Conservation (phyloP, 208 protist species). For the Crithidia brevicula region DNA sequence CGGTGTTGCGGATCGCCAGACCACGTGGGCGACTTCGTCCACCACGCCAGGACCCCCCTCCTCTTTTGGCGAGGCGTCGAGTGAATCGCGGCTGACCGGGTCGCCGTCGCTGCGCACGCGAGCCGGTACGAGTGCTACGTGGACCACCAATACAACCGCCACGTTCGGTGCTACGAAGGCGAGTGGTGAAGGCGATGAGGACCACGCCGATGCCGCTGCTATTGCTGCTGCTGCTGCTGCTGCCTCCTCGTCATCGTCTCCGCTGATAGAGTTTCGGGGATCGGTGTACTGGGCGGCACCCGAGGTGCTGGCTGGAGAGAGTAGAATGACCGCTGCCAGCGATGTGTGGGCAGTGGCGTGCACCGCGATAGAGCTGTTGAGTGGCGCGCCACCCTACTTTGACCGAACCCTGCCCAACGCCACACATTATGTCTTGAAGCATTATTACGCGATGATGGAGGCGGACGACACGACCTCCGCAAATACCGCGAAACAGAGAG, state of each 20-base stretch:
- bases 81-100: not conserved
- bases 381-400: constrained; percentile 75
- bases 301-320: constrained; percentile 59
- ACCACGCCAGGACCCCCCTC: not conserved
- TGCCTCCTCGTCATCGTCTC: no score
- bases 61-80: not conserved
- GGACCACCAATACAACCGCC: not conserved
- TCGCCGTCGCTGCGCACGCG: not conserved
- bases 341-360: constrained; percentile 89
- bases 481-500: no score
- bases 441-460: constrained; percentile 25
- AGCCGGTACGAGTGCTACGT: not conserved
- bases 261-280: constrained; percentile 50
- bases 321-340: constrained; percentile 38
- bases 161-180: not conserved
- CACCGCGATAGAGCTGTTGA: constrained; percentile 75
- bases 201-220: no score
- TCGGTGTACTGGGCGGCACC: constrained; percentile 91
- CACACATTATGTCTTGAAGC: constrained; percentile 58
- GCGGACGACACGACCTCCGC: no score
- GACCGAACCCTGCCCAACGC: constrained; percentile 65
- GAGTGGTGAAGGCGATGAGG: no score
- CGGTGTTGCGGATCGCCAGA: not conserved
- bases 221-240: no score
- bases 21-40: not conserved